phyloP scores from a whole-genome alignment of 139 green algal genomes.

The Volvox reticuliferus region DNA sequence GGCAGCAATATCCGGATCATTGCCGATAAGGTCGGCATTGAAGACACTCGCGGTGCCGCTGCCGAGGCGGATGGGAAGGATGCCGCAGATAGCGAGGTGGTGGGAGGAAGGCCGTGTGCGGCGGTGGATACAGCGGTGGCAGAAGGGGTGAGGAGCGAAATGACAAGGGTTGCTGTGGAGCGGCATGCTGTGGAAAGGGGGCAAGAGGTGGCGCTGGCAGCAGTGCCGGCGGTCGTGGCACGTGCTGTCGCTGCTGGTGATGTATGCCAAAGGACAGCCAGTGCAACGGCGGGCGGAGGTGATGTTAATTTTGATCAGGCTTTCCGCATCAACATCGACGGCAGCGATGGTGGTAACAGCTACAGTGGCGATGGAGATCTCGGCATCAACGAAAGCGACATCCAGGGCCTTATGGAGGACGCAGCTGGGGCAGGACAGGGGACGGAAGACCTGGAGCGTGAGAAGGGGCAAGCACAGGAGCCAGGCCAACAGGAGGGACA shows the following conservation, averaged over 20 bases:
- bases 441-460: neutral
- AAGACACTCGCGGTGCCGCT: neutral
- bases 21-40: too few species aligned
- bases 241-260: neutral
- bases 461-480: neutral
- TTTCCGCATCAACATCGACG: too few species aligned
- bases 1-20: too few species aligned
- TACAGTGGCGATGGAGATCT: neutral
- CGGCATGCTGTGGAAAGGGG: neutral
- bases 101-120: neutral
- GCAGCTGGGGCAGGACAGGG: neutral
- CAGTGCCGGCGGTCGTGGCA: neutral
- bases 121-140: neutral
- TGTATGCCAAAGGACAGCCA: neutral
- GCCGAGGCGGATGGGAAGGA: neutral
- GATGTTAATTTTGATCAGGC: too few species aligned
- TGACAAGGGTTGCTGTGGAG: neutral
- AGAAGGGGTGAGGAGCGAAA: neutral
- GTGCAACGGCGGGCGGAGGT: neutral
- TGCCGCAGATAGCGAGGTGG: neutral
- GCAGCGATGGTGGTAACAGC: too few species aligned
- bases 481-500: neutral
- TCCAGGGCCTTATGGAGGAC: neutral
- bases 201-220: neutral
- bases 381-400: neutral